These are phyloP conservation scores for Myrica gale DNA, from an alignment of 306 rosid species.

Conservation along the genomic window DNA sequence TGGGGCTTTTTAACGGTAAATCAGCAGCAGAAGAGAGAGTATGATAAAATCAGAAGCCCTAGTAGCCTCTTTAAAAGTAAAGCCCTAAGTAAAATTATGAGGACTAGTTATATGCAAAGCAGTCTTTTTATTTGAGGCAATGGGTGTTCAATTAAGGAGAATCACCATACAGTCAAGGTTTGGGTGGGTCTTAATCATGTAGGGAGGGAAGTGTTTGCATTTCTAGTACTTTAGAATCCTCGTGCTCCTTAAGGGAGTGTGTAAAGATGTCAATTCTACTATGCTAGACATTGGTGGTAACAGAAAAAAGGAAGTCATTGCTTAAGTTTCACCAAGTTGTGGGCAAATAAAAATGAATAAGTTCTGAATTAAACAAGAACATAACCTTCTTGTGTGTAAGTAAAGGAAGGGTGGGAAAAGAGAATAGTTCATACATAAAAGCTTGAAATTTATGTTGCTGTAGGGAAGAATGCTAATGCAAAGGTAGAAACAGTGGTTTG, in stretches of 20 bases:
- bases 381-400: background rate
- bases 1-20: background rate
- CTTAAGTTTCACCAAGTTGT: background rate
- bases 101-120: background rate
- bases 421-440: background rate
- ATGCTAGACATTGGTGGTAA: background rate
- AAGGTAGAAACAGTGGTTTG: background rate
- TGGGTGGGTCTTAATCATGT: background rate
- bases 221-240: background rate
- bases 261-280: background rate
- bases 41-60: background rate
- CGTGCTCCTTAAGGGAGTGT: background rate
- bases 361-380: background rate
- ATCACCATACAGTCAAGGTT: background rate
- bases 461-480: background rate
- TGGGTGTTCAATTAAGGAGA: background rate
- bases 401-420: background rate
- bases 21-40: constrained; percentile 1
- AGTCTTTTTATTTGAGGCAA: background rate
- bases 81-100: background rate
- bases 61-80: background rate
- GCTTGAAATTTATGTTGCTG: background rate
- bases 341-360: background rate
- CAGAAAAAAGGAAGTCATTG: background rate
- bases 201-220: background rate